Base-by-base conservation (phyloP, 257 asterid genomes). In the Thymus quinquecostatus region DNA sequence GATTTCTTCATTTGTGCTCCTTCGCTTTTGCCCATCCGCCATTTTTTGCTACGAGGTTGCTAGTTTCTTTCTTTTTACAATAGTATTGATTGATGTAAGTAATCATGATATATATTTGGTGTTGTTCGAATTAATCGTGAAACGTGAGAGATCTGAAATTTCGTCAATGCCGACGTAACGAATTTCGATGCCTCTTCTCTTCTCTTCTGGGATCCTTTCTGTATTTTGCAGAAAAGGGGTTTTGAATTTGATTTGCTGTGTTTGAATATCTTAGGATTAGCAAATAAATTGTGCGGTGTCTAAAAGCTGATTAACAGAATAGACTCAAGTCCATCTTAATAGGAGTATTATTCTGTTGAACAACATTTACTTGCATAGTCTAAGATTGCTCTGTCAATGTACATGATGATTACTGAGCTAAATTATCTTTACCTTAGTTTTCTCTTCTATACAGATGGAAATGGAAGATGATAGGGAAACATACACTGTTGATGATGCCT, bases 401-500 rank as follows among this genome's bases (percentile, higher is more conserved):
- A 49, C 54, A 12, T 49, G 54, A 21, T 21, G 58, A 60, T 34
- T 10, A 60, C 58, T 36, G 64, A 43, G 81, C 47, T 77, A 51
- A 59, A 48, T 10, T 66, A 60, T 51, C 33, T 12, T 72, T 72
- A 48, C 30, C 75, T 5, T 36, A 36, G 5, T 36, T 36, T 45
- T 36, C 32, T 54, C 30, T 40, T 40, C 41, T 68, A 12, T 71
- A 41, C 60, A 86, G 94, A 90, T 90, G 97, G 91, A 78, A 72
- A 90, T 90, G 97, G 91, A 78, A 72, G 85, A 78, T 58, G 83
- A 82, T 67, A 55, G 69, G 44, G 64, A 67, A 55, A 71, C 66
- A 29, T 90, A 82, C 72, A 88, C 93, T 30, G 86, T 84, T 34
- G 96, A 90, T 75, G 96, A 90, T 60, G 97, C 97, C 60, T 86